Conservation (phyloP, 2,329 filamentous ascomycete species). For the Pseudogymnoascus sp. region DNA sequence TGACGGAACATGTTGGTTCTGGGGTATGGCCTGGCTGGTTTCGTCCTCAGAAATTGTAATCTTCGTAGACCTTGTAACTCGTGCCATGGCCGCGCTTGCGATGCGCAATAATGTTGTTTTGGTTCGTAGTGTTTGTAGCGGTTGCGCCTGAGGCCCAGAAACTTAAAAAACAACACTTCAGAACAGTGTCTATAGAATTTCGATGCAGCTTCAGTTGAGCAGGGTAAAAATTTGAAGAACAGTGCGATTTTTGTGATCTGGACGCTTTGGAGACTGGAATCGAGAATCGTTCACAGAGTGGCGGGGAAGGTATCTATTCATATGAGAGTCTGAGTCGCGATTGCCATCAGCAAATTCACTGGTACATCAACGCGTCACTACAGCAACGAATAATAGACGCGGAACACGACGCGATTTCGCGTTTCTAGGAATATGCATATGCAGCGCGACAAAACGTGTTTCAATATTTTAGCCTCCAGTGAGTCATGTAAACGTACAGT, state of each 20-base stretch:
- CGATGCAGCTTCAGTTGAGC: not conserved
- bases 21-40: conserved; percentile 8
- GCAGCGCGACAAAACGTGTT: conserved; percentile 4
- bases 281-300: not conserved
- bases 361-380: not conserved
- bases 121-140: not conserved
- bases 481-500: not conserved
- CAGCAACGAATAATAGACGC: conserved; percentile 7
- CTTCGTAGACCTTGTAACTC: conserved; percentile 26
- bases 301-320: conserved; percentile 1
- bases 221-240: not conserved
- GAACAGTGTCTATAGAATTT: not conserved
- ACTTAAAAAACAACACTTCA: not conserved
- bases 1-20: conserved; percentile 15
- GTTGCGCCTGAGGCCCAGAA: not conserved
- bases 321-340: conserved; percentile 5
- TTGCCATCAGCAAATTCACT: not conserved
- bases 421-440: not conserved
- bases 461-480: not conserved
- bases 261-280: not conserved
- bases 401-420: not conserved
- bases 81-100: conserved; percentile 22
- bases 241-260: not conserved
- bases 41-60: conserved; percentile 24
- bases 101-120: not conserved